Base-by-base conservation (phyloP, 2,329 filamentous ascomycete species). In the Pseudofabraea citricarpa region DNA sequence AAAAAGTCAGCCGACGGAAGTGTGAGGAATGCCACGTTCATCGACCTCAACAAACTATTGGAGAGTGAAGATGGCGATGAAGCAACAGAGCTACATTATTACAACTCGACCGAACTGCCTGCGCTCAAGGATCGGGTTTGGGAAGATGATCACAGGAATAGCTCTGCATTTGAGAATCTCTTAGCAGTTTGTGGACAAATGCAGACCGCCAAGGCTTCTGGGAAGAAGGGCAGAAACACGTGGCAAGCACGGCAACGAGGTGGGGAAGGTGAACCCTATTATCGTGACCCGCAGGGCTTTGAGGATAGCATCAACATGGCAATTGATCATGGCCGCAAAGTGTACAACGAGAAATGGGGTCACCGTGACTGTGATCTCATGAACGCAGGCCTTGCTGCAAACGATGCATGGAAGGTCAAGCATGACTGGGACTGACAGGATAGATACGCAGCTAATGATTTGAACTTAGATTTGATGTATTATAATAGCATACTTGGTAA, bases 231-330 rank as follows among this genome's bases (percentile, higher is more conserved):
- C 63, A 64, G 72, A 29, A 75, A 75, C 55, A 69, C 64, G n/a
- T 77, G 73, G 73, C 72, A 75, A 51, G 55, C 54, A 4, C 65
- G 65, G 23, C 73, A 77, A 56, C 64, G 59, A n/a, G 73, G 73
- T 35, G 73, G 73, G 3, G 43, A 64, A 21, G 72, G 70, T 16
- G 73, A 77, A 57, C 72, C 72, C 4, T 76, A 68, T 45, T 70
- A 74, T 56, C 73, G 73, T 47, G 61, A 69, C 32, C 50, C 69
- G 2, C 63, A 64, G 2, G 72, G 70, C 5, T 56, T 73, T 39
- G 60, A 63, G 5, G 59, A 64, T 39, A 64, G 60, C 7, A 63
- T 72, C 47, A 66, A 70, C 43, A 55, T 72, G 15, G 52, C 69
- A 15, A 68, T 66, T 8, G 69, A 70, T 47, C 64, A 67, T 2